Base-by-base conservation (phyloP, 73 alveolate species). In the Stentor coeruleus region DNA sequence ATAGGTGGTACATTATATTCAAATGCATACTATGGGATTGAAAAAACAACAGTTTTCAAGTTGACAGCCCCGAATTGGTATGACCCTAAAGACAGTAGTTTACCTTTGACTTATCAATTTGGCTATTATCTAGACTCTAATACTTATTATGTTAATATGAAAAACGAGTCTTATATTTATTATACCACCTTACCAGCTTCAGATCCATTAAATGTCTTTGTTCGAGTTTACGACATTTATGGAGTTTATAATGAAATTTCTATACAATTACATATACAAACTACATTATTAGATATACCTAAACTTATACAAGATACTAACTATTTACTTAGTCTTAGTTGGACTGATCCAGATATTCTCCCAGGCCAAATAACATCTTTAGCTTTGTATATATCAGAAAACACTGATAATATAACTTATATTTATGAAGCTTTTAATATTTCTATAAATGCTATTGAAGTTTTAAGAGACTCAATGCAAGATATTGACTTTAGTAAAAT, bases 101-200 rank as follows among this genome's bases (percentile, higher is more conserved):
- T 14, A 33, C n/a, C 79, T 1, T 40, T 66, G 37, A 31, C n/a
- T 28, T 66, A 66, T 66, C 79, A 66, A 66, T 66, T 66, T 40
- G 79, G 79, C 49, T 66, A 66, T 40, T 66, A 66, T 33, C 0
- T 26, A 66, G 37, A 66, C 14, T 20, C 26, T 2, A 66, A 20
- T 26, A 40, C n/a, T 28, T 20, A 1, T 33, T 31, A 20, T 33
- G 2, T 66, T 37, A 66, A 66, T 2, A 33, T 66, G 20, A 66
- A 33, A 66, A 66, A 66, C 33, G 79, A 66, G 41, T 66, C 79
- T 0, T 26, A 20, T 33, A 28, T 66, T 33, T 31, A 28, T 20
- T 66, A 26, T 33, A 66, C 79, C 2, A 1, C 36, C 3, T 40
- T 66, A 26, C 79, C 1, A 66, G 39, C 79, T 26, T 20, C 42